Base-by-base conservation (phyloP, 331 rosid species). In the Spiraea crenata region DNA sequence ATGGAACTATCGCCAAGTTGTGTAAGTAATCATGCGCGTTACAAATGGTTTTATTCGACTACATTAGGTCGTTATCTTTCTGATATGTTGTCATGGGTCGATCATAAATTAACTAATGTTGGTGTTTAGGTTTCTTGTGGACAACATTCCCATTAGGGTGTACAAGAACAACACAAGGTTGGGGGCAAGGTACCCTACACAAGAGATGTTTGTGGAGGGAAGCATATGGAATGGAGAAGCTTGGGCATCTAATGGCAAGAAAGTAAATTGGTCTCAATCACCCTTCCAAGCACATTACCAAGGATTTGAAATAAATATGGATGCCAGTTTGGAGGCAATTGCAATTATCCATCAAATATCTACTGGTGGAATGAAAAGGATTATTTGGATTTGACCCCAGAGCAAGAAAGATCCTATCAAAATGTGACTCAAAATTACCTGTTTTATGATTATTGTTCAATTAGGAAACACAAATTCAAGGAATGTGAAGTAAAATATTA, bases 161-260 rank as follows among this genome's bases (percentile, higher is more conserved):
- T 74, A 60, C 64, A 86, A 74, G 80, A 85, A 87, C 73, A 81
- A 74, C 15, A 47, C 34, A 3, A 67, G 49, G 0, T 13, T 59
- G n/a, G 84, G 84, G 13, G 86, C 19, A 5, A 31, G 34, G 6
- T 84, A 82, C 55, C 85, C 83, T 65, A 11, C 74, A 74, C 77
- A 67, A 4, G 60, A 19, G 13, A 73, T 60, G 82, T 39, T 6
- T 54, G 71, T 73, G 31, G 31, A 37, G n/a, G 83, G 46, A 50
- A 77, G 79, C 63, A 62, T 81, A 40, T 87, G 92, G 96, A 50
- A 85, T 67, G 90, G 87, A 77, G 56, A 78, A 0, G 19, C 12
- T 38, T 89, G 96, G 92, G 90, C 96, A 60, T 83, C 92, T 15
- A 79, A 84, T 57, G 92, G 82, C 8, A 58, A 7, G 40, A 67